These are phyloP conservation scores for Lophiostoma macrostomum DNA, from an alignment of 495 filamentous ascomycete genomes.

Conservation along the genomic window DNA sequence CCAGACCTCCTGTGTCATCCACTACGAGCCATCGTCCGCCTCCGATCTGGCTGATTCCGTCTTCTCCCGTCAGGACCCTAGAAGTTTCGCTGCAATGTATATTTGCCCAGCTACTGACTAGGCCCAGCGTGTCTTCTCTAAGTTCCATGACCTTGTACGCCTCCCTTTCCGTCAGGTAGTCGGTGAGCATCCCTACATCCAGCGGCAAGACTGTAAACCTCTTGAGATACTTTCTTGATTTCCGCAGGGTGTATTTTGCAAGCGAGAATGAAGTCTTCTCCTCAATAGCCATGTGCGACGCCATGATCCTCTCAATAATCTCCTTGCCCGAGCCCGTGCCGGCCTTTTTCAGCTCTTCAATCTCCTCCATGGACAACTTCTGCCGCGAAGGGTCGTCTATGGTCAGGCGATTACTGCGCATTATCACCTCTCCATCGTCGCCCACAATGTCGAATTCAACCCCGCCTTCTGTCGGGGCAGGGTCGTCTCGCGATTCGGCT, in stretches of 20 bases:
- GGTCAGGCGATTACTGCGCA: slow-evolving; percentile 74
- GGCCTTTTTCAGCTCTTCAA: slow-evolving; percentile 83
- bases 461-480: slow-evolving; percentile 47
- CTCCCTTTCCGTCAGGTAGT: slow-evolving; percentile 73
- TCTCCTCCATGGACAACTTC: slow-evolving; percentile 77
- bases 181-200: slow-evolving; percentile 68
- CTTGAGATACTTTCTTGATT: slow-evolving; percentile 87
- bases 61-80: slow-evolving; percentile 28
- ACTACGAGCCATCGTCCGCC: slow-evolving; percentile 81
- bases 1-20: slow-evolving; percentile 83
- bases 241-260: slow-evolving; percentile 91
- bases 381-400: slow-evolving; percentile 80
- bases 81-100: slow-evolving; percentile 52
- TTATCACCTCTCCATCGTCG: slow-evolving; percentile 58
- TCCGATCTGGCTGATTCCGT: slow-evolving; percentile 43
- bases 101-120: slow-evolving; percentile 66
- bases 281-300: slow-evolving; percentile 79
- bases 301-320: slow-evolving; percentile 79
- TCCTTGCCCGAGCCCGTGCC: slow-evolving; percentile 77
- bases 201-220: slow-evolving; percentile 80
- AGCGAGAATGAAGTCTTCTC: slow-evolving; percentile 92
- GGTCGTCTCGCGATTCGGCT: slow-evolving; percentile 49
- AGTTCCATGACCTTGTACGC: slow-evolving; percentile 79
- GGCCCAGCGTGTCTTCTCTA: slow-evolving; percentile 76
- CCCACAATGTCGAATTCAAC: slow-evolving; percentile 51